Conservation (phyloP, 2,329 filamentous ascomycete genomes). For the Alternaria dauci region DNA sequence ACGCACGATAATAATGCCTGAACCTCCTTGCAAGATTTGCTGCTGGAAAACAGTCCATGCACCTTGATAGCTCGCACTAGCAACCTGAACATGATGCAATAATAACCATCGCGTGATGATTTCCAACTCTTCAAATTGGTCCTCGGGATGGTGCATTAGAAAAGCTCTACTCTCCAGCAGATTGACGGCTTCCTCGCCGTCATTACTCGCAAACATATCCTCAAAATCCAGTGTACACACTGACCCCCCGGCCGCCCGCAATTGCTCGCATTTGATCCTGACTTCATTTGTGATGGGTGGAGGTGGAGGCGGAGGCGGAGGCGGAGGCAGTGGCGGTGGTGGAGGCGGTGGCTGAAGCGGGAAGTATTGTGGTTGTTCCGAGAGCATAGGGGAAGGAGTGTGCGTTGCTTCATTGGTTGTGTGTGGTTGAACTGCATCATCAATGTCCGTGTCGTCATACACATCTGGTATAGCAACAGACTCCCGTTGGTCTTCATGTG, state of each 20-base stretch:
- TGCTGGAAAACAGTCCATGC: conserved; percentile 40
- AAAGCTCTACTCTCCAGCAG: conserved; percentile 36
- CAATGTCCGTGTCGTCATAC: background rate
- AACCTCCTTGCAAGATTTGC: conserved; percentile 25
- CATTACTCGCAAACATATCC: conserved; percentile 34
- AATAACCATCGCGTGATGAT: conserved; percentile 44
- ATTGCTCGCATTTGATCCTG: conserved; percentile 6
- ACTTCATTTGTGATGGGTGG: background rate
- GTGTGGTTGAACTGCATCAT: background rate
- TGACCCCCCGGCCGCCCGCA: conserved; percentile 29
- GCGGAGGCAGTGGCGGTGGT: background rate
- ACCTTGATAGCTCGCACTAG: conserved; percentile 32
- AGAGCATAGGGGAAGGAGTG: background rate
- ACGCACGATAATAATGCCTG: conserved; percentile 42
- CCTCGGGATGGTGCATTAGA: conserved; percentile 38
- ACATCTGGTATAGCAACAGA: background rate
- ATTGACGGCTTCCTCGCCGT: conserved; percentile 1
- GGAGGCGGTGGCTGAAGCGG: background rate
- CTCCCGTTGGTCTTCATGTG: background rate
- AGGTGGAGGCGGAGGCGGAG: background rate
- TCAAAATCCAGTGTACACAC: conserved; percentile 31
- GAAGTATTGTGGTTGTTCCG: background rate
- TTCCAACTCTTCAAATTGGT: conserved; percentile 41
- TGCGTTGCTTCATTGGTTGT: background rate
- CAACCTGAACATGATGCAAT: conserved; percentile 41